Evolutionary conservation across 345 rosid genomes (phyloP).

Genomic region (Leavenworthia alabamica): DNA sequence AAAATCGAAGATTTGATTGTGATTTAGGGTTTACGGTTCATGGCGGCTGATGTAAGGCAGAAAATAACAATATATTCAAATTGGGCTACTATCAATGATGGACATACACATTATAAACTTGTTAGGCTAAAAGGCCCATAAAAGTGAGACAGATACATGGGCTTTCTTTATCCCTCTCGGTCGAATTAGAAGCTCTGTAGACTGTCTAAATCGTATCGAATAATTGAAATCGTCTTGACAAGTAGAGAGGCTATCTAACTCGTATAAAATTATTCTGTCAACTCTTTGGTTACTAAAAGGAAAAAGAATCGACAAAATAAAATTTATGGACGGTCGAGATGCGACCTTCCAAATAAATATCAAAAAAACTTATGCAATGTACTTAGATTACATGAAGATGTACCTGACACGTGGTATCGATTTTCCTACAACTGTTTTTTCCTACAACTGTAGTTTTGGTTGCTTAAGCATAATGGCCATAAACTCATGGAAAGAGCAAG

Average conservation of each 20-base stretch:
- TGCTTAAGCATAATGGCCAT: constrained; percentile 15
- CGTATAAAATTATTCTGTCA: constrained; percentile 25
- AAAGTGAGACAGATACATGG: background rate
- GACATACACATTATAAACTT: background rate
- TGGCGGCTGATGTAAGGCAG: no score
- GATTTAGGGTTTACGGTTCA: constrained; percentile 19
- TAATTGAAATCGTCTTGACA: constrained; percentile 3
- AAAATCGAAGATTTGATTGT: background rate
- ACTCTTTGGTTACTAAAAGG: background rate
- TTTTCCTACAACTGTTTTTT: background rate
- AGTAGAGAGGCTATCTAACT: constrained; percentile 14
- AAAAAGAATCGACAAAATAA: background rate
- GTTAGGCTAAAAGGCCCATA: background rate
- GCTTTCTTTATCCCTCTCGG: background rate
- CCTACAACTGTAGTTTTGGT: constrained; percentile 8
- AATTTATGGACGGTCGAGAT: constrained; percentile 7
- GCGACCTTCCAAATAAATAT: background rate
- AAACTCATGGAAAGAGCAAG: constrained; percentile 12
- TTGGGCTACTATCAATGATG: background rate
- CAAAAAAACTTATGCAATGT: background rate
- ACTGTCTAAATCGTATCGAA: background rate
- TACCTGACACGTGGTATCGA: background rate
- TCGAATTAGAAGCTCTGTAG: background rate
- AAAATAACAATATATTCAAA: background rate
- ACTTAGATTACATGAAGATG: background rate